Evolutionary conservation across 495 filamentous ascomycete species (phyloP), one percentile per base, ranked within the genome.

Genomic region (Penicillium odoratum): DNA sequence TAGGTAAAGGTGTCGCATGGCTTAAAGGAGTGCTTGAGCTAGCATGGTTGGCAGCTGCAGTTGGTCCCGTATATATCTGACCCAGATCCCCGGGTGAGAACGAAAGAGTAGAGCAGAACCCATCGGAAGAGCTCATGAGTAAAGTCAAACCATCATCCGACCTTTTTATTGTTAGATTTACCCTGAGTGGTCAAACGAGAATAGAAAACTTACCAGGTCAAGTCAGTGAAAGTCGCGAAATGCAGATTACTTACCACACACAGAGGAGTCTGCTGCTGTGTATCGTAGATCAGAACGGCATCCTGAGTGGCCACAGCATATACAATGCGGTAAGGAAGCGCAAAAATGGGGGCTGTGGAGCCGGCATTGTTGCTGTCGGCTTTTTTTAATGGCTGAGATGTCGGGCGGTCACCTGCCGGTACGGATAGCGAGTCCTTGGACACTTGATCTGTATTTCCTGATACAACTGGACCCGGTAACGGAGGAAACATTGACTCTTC

Each of bases 301-400:
- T 99, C 95, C 68, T 97, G 92, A 0, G 95, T 99, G 15, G 94
- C 95, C 46, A 99, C 94, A 6, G 93, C 94, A 75, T 98, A 99
- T 0, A 98, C 85, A 69, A 98, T 89, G 13, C 95, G 89, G 69
- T 99, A 97, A 1, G 92, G 90, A 38, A 98, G 76, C 1, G 85
- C 79, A 70, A 99, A 98, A 1, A 88, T 87, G 1, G 90, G 78
- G 30, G 82, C 43, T 31, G 53, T 81, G 7, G 87, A 81, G 48
- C 75, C 78, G 18, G 80, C 64, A 18, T 80, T 69, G 8, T 73
- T 78, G 36, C 88, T 86, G 9, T 78, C 87, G 0, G 76, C 66
- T 49, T 81, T 86, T 34, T 81, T 80, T 7, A 80, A 81, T 38
- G 80, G 70, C 44, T 83, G 80, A 62, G 53, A 71, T 57, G 65